These are phyloP conservation scores for Coemansia sp. DNA, from an alignment of 192 early-diverging fungal genomes.

Conservation along the genomic window DNA sequence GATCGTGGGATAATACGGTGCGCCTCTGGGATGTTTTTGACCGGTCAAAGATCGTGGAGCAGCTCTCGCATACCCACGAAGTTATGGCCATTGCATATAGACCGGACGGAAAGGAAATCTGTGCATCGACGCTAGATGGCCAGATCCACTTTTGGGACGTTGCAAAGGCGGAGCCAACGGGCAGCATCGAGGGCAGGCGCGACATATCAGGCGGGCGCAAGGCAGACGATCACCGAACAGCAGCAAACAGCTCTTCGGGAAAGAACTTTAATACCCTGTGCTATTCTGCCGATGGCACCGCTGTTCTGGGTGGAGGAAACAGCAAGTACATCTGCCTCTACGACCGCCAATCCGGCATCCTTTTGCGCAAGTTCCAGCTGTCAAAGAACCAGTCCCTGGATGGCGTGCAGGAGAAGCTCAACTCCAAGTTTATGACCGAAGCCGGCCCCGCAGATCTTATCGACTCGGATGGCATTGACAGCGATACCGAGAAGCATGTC, in stretches of 20 bases:
- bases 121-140: slow-evolving; percentile 87
- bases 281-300: slow-evolving; percentile 92
- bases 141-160: slow-evolving; percentile 93
- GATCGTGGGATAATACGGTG: slow-evolving; percentile 91
- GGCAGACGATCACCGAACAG: slow-evolving; percentile 71
- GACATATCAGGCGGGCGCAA: slow-evolving; percentile 91
- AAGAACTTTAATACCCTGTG: slow-evolving; percentile 91
- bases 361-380: slow-evolving; percentile 90
- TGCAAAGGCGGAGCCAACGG: slow-evolving; percentile 66
- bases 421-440: slow-evolving; percentile 92
- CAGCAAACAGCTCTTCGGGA: slow-evolving; percentile 77
- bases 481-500: slow-evolving; percentile 75
- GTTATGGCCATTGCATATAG: slow-evolving; percentile 86
- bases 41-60: slow-evolving; percentile 74
- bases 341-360: slow-evolving; percentile 67
- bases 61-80: slow-evolving; percentile 76
- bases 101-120: slow-evolving; percentile 88
- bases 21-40: slow-evolving; percentile 95
- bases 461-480: slow-evolving; percentile 75
- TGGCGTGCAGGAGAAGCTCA: slow-evolving; percentile 86
- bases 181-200: slow-evolving; percentile 85
- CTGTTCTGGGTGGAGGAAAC: slow-evolving; percentile 92
- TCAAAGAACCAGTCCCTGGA: slow-evolving; percentile 92
- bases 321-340: slow-evolving; percentile 97
- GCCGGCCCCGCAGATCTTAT: slow-evolving; percentile 84